A percentile compares a stretch with the other conserved stretches of the same genome.
Evolutionary conservation across 441 rosid species (phyloP).

Genomic region (Populus tomentosa): DNA sequence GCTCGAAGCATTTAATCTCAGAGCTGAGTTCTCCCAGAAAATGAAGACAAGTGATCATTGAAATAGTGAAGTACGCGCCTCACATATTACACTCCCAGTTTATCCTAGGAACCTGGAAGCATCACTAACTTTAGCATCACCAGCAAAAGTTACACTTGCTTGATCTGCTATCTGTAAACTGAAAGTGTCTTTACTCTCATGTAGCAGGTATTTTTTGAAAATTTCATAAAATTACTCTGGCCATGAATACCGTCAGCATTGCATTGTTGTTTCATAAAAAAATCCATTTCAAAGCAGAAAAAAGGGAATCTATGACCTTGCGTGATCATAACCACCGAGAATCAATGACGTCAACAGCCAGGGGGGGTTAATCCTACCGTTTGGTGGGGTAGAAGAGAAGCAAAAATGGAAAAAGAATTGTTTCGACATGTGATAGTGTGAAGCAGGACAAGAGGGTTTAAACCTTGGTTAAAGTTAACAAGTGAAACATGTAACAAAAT

Average conservation of each 20-base stretch:
- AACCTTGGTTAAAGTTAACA: neutral
- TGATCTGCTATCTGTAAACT: neutral
- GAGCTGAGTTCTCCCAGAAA: conserved; percentile 3
- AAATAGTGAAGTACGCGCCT: neutral
- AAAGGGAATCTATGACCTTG: neutral
- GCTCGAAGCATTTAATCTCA: conserved; percentile 9
- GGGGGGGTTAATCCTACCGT: neutral
- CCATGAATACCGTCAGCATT: neutral
- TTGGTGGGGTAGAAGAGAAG: neutral
- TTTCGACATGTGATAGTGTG: neutral
- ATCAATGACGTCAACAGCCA: neutral
- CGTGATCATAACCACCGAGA: neutral
- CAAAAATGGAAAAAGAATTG: neutral
- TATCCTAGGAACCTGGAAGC: neutral
- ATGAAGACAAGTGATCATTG: neutral
- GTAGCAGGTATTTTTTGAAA: neutral
- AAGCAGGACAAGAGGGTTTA: neutral
- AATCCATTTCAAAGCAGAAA: neutral
- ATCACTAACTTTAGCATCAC: neutral
- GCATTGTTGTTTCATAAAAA: neutral
- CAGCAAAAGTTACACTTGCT: neutral
- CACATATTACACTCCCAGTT: neutral
- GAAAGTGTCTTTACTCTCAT: neutral
- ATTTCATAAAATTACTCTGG: neutral
- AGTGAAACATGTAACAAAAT: neutral